Evolutionary conservation across 805 yeast species (phyloP).

Genomic region (Kluyveromyces siamensis): DNA sequence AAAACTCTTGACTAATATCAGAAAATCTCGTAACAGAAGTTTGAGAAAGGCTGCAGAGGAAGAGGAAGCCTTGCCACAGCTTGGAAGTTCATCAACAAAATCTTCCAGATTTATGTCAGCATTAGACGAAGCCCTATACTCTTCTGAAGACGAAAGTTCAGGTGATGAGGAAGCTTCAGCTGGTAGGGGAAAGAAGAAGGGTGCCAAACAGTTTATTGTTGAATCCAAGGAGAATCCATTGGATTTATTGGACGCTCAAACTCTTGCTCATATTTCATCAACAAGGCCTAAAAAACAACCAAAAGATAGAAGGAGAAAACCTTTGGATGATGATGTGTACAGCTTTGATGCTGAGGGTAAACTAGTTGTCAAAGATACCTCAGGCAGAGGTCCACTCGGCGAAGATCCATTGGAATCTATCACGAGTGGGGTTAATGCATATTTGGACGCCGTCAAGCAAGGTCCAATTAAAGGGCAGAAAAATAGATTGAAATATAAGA

Average conservation of each 20-base stretch:
- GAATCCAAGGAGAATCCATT: constrained; percentile 73
- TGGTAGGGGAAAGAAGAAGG: constrained; percentile 13
- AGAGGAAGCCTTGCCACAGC: constrained; percentile 11
- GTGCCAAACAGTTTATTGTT: constrained; percentile 56
- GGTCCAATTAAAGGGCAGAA: constrained; percentile 93
- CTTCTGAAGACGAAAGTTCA: constrained; percentile 48
- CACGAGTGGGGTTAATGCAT: constrained; percentile 72
- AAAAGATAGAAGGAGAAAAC: constrained; percentile 32
- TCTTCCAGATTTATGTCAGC: constrained; percentile 67
- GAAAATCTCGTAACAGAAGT: constrained; percentile 76
- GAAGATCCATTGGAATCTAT: constrained; percentile 41
- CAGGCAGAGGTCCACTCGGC: constrained; percentile 23
- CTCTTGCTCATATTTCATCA: constrained; percentile 83
- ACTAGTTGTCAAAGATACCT: constrained; percentile 28
- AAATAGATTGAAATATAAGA: constrained; percentile 82
- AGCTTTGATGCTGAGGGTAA: constrained; percentile 30
- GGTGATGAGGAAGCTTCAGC: constrained; percentile 30
- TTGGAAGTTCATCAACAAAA: constrained; percentile 16
- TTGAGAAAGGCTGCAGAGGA: constrained; percentile 52
- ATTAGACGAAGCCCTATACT: constrained; percentile 83
- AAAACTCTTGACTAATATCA: constrained; percentile 75
- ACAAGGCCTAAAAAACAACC: constrained; percentile 62
- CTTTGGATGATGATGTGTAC: constrained; percentile 21
- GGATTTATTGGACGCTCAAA: constrained; percentile 77
- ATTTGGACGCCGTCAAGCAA: constrained; percentile 84